These are phyloP conservation scores for Sutorius eximius DNA, from an alignment of 1,284 basidiomycete species.

Conservation along the genomic window DNA sequence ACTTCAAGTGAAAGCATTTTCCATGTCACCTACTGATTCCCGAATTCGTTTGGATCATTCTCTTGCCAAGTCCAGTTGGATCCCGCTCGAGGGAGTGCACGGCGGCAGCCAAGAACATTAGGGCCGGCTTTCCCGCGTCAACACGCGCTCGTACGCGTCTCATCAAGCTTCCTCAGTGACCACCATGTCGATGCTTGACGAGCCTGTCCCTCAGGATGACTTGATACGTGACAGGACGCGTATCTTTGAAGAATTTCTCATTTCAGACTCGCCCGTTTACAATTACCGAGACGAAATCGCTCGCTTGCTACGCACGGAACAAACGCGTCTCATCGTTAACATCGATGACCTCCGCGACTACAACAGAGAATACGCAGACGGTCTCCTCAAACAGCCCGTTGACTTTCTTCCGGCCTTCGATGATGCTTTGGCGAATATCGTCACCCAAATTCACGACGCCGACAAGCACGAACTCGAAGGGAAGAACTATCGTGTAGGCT, in stretches of 20 bases:
- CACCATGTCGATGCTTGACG: slow-evolving; percentile 61
- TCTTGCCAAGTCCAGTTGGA: too few relatives aligned
- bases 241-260: slow-evolving; percentile 87
- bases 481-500: slow-evolving; percentile 86
- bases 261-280: slow-evolving; percentile 70
- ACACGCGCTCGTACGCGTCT: slow-evolving; percentile 21
- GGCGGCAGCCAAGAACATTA: slow-evolving; percentile 4
- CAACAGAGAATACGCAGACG: slow-evolving; percentile 78
- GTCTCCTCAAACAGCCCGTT: slow-evolving; percentile 86
- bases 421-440: slow-evolving; percentile 75
- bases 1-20: background rate
- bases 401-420: slow-evolving; percentile 94
- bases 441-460: slow-evolving; percentile 75
- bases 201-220: slow-evolving; percentile 65
- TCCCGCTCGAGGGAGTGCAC: too few relatives aligned
- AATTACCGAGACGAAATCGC: slow-evolving; percentile 89
- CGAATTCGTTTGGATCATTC: background rate
- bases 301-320: slow-evolving; percentile 82
- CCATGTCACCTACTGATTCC: background rate
- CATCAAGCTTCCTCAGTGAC: slow-evolving; percentile 4
- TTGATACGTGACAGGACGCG: slow-evolving; percentile 73
- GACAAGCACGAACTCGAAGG: slow-evolving; percentile 82
- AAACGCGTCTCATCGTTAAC: slow-evolving; percentile 92
- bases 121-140: slow-evolving; percentile 33
- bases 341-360: slow-evolving; percentile 96